Percentiles rank a stretch among this genome's conserved stretches.
phyloP scores from a whole-genome alignment of 2,329 filamentous ascomycete species.

The Phaeosphaeria sp. region DNA sequence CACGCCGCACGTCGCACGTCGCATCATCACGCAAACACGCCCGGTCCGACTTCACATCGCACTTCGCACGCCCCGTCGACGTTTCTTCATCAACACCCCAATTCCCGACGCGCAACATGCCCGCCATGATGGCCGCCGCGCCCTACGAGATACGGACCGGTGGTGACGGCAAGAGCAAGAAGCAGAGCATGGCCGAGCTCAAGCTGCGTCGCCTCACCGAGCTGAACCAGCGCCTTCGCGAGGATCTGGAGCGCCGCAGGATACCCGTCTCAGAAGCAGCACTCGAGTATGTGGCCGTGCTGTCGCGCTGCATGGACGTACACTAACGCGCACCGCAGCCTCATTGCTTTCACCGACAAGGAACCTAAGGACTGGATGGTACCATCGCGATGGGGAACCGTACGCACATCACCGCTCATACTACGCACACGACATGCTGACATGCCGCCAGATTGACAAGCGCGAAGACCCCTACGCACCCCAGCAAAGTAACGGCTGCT shows the following conservation, averaged over 20 bases:
- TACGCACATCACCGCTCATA: slow-evolving; percentile 37
- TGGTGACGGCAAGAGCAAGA: slow-evolving; percentile 82
- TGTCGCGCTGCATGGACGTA: not conserved
- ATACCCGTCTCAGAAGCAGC: slow-evolving; percentile 96
- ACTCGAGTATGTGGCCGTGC: slow-evolving; percentile 50
- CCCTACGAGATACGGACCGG: slow-evolving; percentile 72
- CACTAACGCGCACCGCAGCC: slow-evolving; percentile 62
- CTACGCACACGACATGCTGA: slow-evolving; percentile 22
- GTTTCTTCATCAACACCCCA: slow-evolving; percentile 18
- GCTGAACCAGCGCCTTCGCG: slow-evolving; percentile 92
- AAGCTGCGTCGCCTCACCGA: slow-evolving; percentile 96
- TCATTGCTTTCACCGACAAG: slow-evolving; percentile 97
- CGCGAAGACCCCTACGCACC: slow-evolving; percentile 98
- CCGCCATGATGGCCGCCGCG: slow-evolving; percentile 61
- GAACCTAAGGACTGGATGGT: slow-evolving; percentile 98
- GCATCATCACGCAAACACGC: slow-evolving; percentile 34
- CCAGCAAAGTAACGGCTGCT: slow-evolving; percentile 91
- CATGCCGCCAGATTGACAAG: slow-evolving; percentile 74
- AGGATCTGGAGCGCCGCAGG: slow-evolving; percentile 92
- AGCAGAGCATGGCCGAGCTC: slow-evolving; percentile 98
- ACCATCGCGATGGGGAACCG: slow-evolving; percentile 90
- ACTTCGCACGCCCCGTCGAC: slow-evolving; percentile 30
- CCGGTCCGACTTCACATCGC: slow-evolving; percentile 22
- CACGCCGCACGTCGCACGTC: slow-evolving; percentile 37
- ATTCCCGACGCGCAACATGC: slow-evolving; percentile 26